Percentiles rank a stretch among this genome's conserved stretches.
Conservation (phyloP, 352 stramenopile species). For the Phytophthora hybrid region DNA sequence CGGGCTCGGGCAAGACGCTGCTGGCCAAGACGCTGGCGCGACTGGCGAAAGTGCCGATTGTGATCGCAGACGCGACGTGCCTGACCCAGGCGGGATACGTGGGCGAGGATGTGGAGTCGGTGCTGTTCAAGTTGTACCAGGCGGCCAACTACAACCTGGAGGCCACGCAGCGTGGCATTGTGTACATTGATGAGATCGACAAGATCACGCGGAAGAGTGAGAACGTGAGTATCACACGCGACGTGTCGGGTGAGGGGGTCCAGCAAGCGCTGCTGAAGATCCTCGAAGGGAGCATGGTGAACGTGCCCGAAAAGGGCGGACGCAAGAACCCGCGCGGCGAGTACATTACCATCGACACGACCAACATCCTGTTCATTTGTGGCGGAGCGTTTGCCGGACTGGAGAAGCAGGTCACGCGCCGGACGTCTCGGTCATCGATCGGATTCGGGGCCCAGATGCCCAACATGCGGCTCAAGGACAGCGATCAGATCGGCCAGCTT, state of each 20-base stretch:
- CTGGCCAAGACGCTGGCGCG: slow-evolving; percentile 97
- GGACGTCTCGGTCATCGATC: slow-evolving; percentile 95
- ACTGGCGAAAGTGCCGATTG: slow-evolving; percentile 97
- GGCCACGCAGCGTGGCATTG: slow-evolving; percentile 96
- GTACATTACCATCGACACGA: slow-evolving; percentile 98
- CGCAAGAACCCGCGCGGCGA: slow-evolving; percentile 97
- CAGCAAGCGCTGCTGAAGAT: slow-evolving; percentile 99
- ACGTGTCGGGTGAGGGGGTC: slow-evolving; percentile 98
- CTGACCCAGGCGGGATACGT: slow-evolving; percentile 99
- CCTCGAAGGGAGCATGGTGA: slow-evolving; percentile 97
- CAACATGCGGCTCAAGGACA: slow-evolving; percentile 72
- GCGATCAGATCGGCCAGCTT: slow-evolving; percentile 91
- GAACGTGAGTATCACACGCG: slow-evolving; percentile 95
- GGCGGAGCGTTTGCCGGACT: slow-evolving; percentile 97
- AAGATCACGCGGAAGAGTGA: slow-evolving; percentile 95
- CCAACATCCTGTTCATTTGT: slow-evolving; percentile 99
- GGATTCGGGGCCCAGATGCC: slow-evolving; percentile 97
- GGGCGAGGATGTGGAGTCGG: slow-evolving; percentile 98
- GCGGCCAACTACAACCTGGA: slow-evolving; percentile 97
- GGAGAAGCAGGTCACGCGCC: slow-evolving; percentile 94
- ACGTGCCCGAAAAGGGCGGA: slow-evolving; percentile 97
- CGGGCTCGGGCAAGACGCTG: slow-evolving; percentile 97
- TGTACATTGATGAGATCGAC: slow-evolving; percentile 99
- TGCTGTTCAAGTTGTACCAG: slow-evolving; percentile 98
- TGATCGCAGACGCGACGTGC: slow-evolving; percentile 98